Evolutionary conservation across 2,329 filamentous ascomycete genomes (phyloP), one percentile per base, ranked within the genome.

Genomic region (Phaeosphaeria sp.): DNA sequence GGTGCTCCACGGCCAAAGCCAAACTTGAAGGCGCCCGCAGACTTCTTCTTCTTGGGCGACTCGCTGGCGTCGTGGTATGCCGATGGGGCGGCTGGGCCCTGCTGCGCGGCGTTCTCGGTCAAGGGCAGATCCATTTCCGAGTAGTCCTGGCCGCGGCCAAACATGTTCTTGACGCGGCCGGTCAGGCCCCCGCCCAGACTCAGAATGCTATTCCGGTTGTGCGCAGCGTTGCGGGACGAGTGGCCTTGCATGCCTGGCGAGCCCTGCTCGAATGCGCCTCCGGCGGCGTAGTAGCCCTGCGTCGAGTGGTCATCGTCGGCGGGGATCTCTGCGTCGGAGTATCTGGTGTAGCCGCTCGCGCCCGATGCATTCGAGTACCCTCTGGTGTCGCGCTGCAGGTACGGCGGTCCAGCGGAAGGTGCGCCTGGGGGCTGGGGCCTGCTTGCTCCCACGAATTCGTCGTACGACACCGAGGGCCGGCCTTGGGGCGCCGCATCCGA

Each of bases 41-140:
- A 73, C 45, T 47, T 47, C 49, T 81, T 79, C 64, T 82, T 82
- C 51, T 65, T 62, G 64, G 57, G 46, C 6, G 65, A 59, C 5
- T 69, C 55, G 15, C 57, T 64, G 36, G 17, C 3, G 72, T 77
- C 48, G 75, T 74, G 53, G 61, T 72, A 68, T 76, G 77, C 71
- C 77, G 77, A 74, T 76, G 73, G 73, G 64, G 78, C 74, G 58
- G 80, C 53, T 44, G 68, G 69, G 30, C 68, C 64, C 46, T 70
- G 79, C 67, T 83, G 80, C 48, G 83, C 84, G 52, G 83, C 86
- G 47, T 89, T 81, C 75, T 98, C 92, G 5, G 94, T 98, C 77
- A 99, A 83, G 15, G 95, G 95, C 53, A 99, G 83, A 75, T 99
- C 94, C 95, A 99, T 99, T 79, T 98, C 95, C 33, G 94, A 97